Conservation (phyloP, 2,329 filamentous ascomycete genomes). For the Exophiala spinifera region DNA sequence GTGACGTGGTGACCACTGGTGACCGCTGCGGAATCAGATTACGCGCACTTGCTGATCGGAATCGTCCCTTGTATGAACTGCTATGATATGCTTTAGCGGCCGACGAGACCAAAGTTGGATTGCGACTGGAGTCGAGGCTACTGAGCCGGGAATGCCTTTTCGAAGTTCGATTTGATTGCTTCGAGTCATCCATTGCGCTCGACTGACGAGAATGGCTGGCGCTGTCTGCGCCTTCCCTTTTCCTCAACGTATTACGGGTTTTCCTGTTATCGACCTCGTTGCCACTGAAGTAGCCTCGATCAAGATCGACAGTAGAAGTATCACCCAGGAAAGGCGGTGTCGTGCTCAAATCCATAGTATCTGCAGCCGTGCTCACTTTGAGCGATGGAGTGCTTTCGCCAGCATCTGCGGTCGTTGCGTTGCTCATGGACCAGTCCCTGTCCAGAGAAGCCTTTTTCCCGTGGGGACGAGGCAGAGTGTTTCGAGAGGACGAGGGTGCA, state of each 20-base stretch:
- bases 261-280: slow-evolving; percentile 74
- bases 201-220: slow-evolving; percentile 62
- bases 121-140: slow-evolving; percentile 68
- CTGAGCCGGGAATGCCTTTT: slow-evolving; percentile 74
- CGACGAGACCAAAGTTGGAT: slow-evolving; percentile 52
- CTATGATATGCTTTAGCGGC: slow-evolving; percentile 68
- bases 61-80: slow-evolving; percentile 46
- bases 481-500: slow-evolving; percentile 16
- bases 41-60: slow-evolving; percentile 62
- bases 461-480: slow-evolving; percentile 39
- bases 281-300: slow-evolving; percentile 91
- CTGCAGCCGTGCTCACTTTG: slow-evolving; percentile 26
- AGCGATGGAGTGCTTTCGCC: slow-evolving; percentile 30
- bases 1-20: slow-evolving; percentile 45
- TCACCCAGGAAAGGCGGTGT: slow-evolving; percentile 35
- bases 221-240: slow-evolving; percentile 53
- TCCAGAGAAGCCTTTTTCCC: slow-evolving; percentile 59
- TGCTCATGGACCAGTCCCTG: slow-evolving; percentile 55
- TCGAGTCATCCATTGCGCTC: slow-evolving; percentile 73
- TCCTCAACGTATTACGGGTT: slow-evolving; percentile 72
- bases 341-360: slow-evolving; percentile 22
- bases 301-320: slow-evolving; percentile 57
- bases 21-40: slow-evolving; percentile 40
- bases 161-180: slow-evolving; percentile 55
- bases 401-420: slow-evolving; percentile 33